These are phyloP conservation scores for Ustilaginoidea virens DNA, from an alignment of 2,329 filamentous ascomycete species.

Conservation along the genomic window DNA sequence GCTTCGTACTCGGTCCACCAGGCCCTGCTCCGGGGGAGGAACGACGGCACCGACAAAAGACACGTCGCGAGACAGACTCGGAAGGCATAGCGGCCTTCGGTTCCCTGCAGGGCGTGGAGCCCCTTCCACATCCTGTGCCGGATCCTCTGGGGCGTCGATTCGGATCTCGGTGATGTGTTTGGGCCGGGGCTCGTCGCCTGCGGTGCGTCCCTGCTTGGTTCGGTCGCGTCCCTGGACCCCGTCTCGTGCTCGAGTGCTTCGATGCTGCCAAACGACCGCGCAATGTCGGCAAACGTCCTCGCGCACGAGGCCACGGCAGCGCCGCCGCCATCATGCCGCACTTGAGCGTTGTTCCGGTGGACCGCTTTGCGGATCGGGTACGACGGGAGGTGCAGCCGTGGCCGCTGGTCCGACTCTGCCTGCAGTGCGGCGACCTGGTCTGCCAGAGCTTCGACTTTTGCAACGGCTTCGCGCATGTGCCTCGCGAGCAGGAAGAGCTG, in stretches of 20 bases:
- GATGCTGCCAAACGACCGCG: slow-evolving; percentile 25
- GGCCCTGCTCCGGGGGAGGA: slow-evolving; percentile 23
- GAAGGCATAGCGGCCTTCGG: slow-evolving; percentile 40
- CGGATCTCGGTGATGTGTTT: background rate
- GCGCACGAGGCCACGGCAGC: slow-evolving; percentile 37
- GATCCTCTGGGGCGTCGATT: slow-evolving; percentile 20
- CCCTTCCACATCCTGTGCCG: slow-evolving; percentile 33
- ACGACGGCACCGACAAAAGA: slow-evolving; percentile 37
- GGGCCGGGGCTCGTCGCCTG: background rate
- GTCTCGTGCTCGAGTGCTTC: slow-evolving; percentile 19
- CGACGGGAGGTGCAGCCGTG: slow-evolving; percentile 31
- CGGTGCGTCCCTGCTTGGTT: background rate
- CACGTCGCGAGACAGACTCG: slow-evolving; percentile 37
- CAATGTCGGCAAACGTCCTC: slow-evolving; percentile 28
- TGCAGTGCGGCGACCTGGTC: slow-evolving; percentile 32
- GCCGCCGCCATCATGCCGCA: slow-evolving; percentile 42
- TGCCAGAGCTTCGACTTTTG: slow-evolving; percentile 29
- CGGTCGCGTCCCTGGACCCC: background rate
- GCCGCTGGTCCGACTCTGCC: slow-evolving; percentile 20
- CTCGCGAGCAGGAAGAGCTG: slow-evolving; percentile 39
- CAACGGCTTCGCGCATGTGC: slow-evolving; percentile 35
- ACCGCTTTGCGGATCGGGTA: slow-evolving; percentile 38
- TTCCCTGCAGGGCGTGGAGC: slow-evolving; percentile 38
- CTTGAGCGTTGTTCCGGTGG: slow-evolving; percentile 38
- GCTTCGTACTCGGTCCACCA: slow-evolving; percentile 41